Evolutionary conservation across 2,329 filamentous ascomycete species (phyloP).

Genomic region (Elsinoe fawcettii): DNA sequence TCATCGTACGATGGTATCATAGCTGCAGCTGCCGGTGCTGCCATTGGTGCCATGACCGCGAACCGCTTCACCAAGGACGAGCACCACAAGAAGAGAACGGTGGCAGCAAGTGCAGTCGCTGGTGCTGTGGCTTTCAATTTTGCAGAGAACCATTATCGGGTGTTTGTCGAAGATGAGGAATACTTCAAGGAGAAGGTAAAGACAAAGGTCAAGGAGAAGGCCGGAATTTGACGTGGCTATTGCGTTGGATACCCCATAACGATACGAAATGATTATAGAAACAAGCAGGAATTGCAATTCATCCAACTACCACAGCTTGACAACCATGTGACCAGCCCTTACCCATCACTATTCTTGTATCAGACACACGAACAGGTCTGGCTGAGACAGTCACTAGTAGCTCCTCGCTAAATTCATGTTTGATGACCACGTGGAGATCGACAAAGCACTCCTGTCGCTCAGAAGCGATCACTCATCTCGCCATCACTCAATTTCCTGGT

Average conservation of each 20-base stretch:
- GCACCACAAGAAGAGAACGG: conserved; percentile 16
- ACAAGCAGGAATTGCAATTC: background rate
- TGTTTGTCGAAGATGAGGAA: conserved; percentile 20
- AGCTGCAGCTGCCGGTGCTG: conserved; percentile 21
- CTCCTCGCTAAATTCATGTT: background rate
- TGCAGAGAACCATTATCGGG: conserved; percentile 21
- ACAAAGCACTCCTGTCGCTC: background rate
- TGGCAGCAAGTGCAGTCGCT: conserved; percentile 18
- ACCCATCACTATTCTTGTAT: background rate
- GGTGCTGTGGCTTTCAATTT: conserved; percentile 21
- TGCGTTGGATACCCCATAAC: background rate
- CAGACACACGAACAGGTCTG: background rate
- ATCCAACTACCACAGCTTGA: background rate
- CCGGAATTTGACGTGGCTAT: background rate
- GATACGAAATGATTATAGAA: background rate
- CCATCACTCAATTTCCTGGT: background rate
- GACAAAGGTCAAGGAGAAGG: conserved; percentile 16
- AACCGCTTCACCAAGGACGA: conserved; percentile 17
- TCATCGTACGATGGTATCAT: conserved; percentile 22
- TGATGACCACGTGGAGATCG: conserved; percentile 10
- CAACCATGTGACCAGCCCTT: background rate
- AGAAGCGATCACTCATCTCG: background rate
- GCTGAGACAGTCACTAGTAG: background rate
- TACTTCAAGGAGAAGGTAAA: conserved; percentile 17
- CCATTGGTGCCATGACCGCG: conserved; percentile 22